Percentiles rank a stretch among this genome's conserved stretches.
phyloP scores from a whole-genome alignment of 495 filamentous ascomycete genomes.

The Cryomyces minteri region DNA sequence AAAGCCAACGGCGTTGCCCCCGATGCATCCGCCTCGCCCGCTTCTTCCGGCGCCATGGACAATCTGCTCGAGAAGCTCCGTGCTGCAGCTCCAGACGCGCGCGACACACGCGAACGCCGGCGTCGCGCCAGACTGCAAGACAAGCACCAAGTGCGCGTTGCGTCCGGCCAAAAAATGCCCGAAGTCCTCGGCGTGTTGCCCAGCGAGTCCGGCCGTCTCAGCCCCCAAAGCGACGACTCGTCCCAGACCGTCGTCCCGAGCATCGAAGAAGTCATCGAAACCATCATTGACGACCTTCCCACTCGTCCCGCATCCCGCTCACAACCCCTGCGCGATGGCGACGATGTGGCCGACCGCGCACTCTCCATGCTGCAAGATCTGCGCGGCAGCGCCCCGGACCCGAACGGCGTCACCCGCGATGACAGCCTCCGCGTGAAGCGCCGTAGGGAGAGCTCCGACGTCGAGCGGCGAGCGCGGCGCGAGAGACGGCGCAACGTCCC shows the following conservation, averaged over 20 bases:
- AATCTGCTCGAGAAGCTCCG: slow-evolving; percentile 88
- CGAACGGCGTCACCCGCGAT: slow-evolving; percentile 4
- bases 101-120: slow-evolving; percentile 73
- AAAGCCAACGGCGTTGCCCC: slow-evolving; percentile 18
- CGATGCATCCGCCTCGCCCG: slow-evolving; percentile 43
- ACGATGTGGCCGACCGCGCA: slow-evolving; percentile 69
- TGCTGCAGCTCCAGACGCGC: slow-evolving; percentile 74
- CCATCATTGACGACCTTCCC: neutral
- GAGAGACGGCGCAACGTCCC: slow-evolving; percentile 6
- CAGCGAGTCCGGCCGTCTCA: slow-evolving; percentile 5
- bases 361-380: slow-evolving; percentile 69
- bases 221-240: slow-evolving; percentile 3
- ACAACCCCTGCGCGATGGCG: slow-evolving; percentile 28
- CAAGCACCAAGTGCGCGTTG: slow-evolving; percentile 78
- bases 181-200: slow-evolving; percentile 24
- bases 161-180: slow-evolving; percentile 69
- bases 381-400: slow-evolving; percentile 30
- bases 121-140: slow-evolving; percentile 77
- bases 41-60: slow-evolving; percentile 84
- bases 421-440: slow-evolving; percentile 16
- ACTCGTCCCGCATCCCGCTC: neutral
- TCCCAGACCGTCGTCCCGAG: neutral
- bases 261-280: neutral
- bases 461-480: slow-evolving; percentile 15
- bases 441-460: slow-evolving; percentile 17